A percentile compares a stretch with the other conserved stretches of the same genome.
These are phyloP conservation scores for Nannochloropsis gaditana DNA, from an alignment of 108 stramenopile species.

Conservation along the genomic window DNA sequence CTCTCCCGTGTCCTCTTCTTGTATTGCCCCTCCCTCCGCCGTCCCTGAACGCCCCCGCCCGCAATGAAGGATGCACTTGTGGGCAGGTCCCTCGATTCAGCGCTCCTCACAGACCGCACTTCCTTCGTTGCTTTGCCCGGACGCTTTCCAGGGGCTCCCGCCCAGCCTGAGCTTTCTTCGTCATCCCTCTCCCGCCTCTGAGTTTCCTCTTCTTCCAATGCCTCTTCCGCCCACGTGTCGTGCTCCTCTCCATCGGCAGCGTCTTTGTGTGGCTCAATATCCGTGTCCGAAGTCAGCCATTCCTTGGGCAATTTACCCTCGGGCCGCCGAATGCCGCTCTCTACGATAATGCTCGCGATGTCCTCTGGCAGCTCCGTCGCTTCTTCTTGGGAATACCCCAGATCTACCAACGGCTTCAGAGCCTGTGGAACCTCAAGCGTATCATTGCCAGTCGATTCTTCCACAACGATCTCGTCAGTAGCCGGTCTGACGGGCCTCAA, in stretches of 20 bases:
- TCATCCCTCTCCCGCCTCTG: neutral
- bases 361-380: neutral
- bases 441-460: too few relatives aligned
- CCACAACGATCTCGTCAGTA: too few relatives aligned
- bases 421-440: neutral
- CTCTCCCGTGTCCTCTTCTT: neutral
- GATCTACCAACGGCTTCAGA: neutral
- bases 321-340: neutral
- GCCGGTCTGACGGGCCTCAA: too few relatives aligned
- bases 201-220: neutral
- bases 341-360: constrained; percentile 7
- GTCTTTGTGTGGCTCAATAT: too few relatives aligned
- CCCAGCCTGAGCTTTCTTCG: neutral
- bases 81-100: neutral
- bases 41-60: too few relatives aligned
- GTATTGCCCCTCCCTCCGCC: too few relatives aligned
- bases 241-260: neutral
- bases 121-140: neutral
- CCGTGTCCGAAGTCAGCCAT: neutral
- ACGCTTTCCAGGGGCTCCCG: neutral
- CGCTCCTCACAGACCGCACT: neutral
- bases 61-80: too few relatives aligned
- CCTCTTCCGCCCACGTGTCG: neutral
- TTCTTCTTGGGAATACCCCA: neutral
- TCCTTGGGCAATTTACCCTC: neutral